Percentiles rank a stretch among this genome's conserved stretches.
Conservation (phyloP, 805 yeast species). For the Priceomyces fermenticarens region DNA sequence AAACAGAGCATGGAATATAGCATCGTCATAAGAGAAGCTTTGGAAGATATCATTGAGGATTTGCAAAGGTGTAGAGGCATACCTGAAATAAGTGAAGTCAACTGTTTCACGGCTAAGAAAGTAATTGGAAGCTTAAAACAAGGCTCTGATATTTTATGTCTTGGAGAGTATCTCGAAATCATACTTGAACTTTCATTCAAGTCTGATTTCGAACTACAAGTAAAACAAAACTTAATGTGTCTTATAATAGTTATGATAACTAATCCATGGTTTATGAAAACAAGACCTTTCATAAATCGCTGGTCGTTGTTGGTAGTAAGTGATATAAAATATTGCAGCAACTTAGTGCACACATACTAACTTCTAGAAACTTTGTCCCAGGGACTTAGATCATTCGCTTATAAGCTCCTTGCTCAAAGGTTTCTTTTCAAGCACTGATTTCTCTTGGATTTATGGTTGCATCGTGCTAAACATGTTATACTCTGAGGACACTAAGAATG, state of each 20-base stretch:
- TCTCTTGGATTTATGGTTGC: constrained; percentile 4
- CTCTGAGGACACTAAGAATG: not conserved
- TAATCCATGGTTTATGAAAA: not conserved
- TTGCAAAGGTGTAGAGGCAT: too few relatives aligned
- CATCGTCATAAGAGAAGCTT: too few relatives aligned
- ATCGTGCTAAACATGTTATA: constrained; percentile 1
- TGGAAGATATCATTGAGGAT: too few relatives aligned
- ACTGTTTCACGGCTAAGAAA: too few relatives aligned
- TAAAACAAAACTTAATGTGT: too few relatives aligned
- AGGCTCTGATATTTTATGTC: too few relatives aligned
- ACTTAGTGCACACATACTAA: not conserved
- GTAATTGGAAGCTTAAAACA: too few relatives aligned
- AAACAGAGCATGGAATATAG: not conserved
- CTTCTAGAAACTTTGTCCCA: constrained; percentile 5
- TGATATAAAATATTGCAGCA: not conserved
- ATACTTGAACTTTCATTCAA: too few relatives aligned
- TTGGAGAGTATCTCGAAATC: too few relatives aligned
- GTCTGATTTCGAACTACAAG: too few relatives aligned
- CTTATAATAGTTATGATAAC: too few relatives aligned
- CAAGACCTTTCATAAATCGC: not conserved
- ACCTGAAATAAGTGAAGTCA: too few relatives aligned
- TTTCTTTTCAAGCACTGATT: not conserved
- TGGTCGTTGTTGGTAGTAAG: constrained; percentile 5
- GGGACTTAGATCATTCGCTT: not conserved
- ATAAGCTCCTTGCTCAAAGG: not conserved